These are phyloP conservation scores for Exophiala sideris DNA, from an alignment of 2,329 filamentous ascomycete species.

Conservation along the genomic window DNA sequence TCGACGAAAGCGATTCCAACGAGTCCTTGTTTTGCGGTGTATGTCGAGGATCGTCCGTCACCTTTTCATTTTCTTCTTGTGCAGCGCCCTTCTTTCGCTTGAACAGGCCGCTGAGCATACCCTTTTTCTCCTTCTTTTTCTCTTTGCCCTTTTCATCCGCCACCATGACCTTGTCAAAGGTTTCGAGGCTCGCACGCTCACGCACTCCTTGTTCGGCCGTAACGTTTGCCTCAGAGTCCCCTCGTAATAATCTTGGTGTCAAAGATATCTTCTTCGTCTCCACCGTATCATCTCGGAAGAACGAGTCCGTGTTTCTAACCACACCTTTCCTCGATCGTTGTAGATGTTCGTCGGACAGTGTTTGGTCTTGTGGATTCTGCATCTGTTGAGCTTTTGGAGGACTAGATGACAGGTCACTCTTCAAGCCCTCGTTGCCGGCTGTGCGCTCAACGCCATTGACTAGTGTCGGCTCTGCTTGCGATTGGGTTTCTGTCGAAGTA, in stretches of 20 bases:
- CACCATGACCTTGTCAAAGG: constrained; percentile 65
- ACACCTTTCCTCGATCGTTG: constrained; percentile 78
- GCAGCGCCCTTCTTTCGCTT: constrained; percentile 58
- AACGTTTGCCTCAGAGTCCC: constrained; percentile 82
- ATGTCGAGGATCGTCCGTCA: constrained; percentile 56
- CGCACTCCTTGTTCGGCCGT: constrained; percentile 69
- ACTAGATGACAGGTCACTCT: constrained; percentile 29
- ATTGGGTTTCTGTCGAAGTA: constrained; percentile 41
- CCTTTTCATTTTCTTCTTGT: constrained; percentile 53
- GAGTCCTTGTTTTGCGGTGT: constrained; percentile 46
- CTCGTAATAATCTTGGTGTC: constrained; percentile 85
- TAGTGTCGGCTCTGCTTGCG: constrained; percentile 37
- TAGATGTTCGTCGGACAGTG: constrained; percentile 43
- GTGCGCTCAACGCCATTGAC: constrained; percentile 27
- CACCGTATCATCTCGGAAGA: constrained; percentile 92
- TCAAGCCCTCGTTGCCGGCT: constrained; percentile 24
- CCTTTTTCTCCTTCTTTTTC: constrained; percentile 70
- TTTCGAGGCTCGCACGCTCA: constrained; percentile 68
- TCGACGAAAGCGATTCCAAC: constrained; percentile 38
- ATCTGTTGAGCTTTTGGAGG: constrained; percentile 26
- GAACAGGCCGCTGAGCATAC: constrained; percentile 68
- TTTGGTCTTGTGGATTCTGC: constrained; percentile 43
- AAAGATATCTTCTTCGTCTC: constrained; percentile 97
- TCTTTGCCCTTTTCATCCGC: constrained; percentile 62
- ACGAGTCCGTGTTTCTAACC: constrained; percentile 87